phyloP scores from a whole-genome alignment of 768 basidiomycete genomes.

The Termitomyces sp. region DNA sequence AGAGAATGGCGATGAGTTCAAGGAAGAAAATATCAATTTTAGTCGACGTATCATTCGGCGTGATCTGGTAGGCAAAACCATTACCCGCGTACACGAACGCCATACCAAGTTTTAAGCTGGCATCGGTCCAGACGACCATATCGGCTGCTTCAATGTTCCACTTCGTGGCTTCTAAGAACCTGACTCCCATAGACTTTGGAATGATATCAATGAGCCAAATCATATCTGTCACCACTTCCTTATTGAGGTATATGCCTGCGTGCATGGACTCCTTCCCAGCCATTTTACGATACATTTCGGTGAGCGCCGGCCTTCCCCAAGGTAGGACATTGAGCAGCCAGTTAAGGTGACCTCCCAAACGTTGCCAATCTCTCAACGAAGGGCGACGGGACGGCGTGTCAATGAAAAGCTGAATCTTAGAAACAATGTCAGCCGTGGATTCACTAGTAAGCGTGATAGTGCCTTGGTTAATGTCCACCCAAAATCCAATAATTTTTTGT shows the following conservation, averaged over 20 bases:
- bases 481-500: constrained; percentile 34
- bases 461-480: constrained; percentile 24
- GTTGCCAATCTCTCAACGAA: neutral
- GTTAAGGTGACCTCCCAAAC: neutral
- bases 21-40: constrained; percentile 22
- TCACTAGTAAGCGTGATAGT: constrained; percentile 18
- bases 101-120: constrained; percentile 7
- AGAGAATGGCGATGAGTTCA: constrained; percentile 19
- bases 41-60: neutral
- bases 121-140: constrained; percentile 21
- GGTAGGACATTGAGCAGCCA: neutral
- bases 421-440: constrained; percentile 15
- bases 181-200: constrained; percentile 13
- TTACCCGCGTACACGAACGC: constrained; percentile 10
- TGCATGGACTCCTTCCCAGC: neutral
- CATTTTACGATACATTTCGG: neutral
- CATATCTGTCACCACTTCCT: constrained; percentile 4
- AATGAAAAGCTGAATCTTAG: neutral
- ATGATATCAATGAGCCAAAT: constrained; percentile 14
- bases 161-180: constrained; percentile 10
- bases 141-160: constrained; percentile 19
- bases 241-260: neutral
- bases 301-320: neutral
- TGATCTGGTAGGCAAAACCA: constrained; percentile 15
- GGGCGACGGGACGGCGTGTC: neutral